Percentiles rank a stretch among this genome's conserved stretches.
Evolutionary conservation across 805 yeast species (phyloP).

Genomic region (Pichia paraexigua): DNA sequence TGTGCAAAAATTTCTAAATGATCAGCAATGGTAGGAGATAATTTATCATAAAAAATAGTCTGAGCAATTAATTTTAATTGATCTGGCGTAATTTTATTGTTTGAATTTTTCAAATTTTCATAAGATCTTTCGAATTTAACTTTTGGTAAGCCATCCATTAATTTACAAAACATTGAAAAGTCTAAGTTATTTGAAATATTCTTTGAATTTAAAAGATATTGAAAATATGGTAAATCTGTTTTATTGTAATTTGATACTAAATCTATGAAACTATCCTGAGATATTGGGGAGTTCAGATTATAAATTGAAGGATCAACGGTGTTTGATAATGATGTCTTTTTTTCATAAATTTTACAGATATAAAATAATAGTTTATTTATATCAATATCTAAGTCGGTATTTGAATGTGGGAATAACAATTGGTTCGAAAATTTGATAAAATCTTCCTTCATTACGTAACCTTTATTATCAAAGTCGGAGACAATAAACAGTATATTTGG

Average conservation of each 20-base stretch:
- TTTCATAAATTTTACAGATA: slow-evolving; percentile 43
- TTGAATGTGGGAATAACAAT: slow-evolving; percentile 24
- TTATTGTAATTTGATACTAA: slow-evolving; percentile 7
- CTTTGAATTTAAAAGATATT: slow-evolving; percentile 7
- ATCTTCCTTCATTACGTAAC: slow-evolving; percentile 47
- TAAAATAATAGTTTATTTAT: slow-evolving; percentile 42
- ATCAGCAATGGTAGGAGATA: slow-evolving; percentile 43
- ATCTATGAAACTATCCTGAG: neutral
- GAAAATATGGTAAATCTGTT: slow-evolving; percentile 11
- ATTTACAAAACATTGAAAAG: slow-evolving; percentile 14
- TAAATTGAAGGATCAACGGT: neutral
- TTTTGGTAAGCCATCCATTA: slow-evolving; percentile 22
- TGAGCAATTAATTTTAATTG: slow-evolving; percentile 18
- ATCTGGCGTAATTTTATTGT: slow-evolving; percentile 12
- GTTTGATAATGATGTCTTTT: neutral
- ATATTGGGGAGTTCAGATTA: slow-evolving; percentile 2
- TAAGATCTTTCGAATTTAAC: slow-evolving; percentile 20
- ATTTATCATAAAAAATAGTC: slow-evolving; percentile 22
- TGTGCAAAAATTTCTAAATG: slow-evolving; percentile 43
- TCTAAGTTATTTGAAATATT: slow-evolving; percentile 1
- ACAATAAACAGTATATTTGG: slow-evolving; percentile 70
- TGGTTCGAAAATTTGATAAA: slow-evolving; percentile 65
- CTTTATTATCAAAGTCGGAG: slow-evolving; percentile 67
- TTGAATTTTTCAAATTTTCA: slow-evolving; percentile 13
- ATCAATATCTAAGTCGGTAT: slow-evolving; percentile 42